Conservation (phyloP, 164 flowering plant species). For the Umbellularia californica region DNA sequence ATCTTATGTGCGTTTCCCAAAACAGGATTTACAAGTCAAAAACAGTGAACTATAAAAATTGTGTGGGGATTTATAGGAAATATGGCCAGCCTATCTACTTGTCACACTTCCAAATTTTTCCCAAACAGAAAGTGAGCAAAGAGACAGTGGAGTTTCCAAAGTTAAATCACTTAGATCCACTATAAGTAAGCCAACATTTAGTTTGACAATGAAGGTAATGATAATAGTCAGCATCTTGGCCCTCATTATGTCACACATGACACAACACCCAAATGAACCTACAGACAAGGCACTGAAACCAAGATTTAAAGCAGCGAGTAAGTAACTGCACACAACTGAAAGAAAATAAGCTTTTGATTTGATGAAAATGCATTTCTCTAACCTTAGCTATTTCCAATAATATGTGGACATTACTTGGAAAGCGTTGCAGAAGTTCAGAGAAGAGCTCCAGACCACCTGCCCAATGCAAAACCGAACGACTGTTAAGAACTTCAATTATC, state of each 20-base stretch:
- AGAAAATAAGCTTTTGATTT: background rate
- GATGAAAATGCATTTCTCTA: slow-evolving; percentile 12
- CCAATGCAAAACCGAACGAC: slow-evolving; percentile 2
- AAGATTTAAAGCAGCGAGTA: background rate
- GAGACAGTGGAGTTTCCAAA: background rate
- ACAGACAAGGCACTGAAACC: background rate
- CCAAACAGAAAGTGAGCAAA: background rate
- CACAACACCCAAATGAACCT: background rate
- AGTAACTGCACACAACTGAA: background rate
- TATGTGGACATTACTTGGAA: slow-evolving; percentile 78
- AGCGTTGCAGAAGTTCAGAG: slow-evolving; percentile 79
- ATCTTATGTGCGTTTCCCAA: no score
- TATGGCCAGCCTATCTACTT: no score
- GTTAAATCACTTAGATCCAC: background rate
- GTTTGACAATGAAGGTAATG: background rate
- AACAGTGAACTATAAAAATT: no score
- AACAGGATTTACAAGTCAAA: no score
- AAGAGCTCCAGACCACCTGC: slow-evolving; percentile 88
- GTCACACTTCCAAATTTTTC: no score
- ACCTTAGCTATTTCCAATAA: slow-evolving; percentile 95
- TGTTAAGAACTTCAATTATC: background rate
- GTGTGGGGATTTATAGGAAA: no score
- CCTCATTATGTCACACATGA: background rate
- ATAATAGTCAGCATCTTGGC: background rate
- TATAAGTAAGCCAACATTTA: background rate